Conservation (phyloP, 768 basidiomycete genomes). For the Lepiota brunneoincarnata region DNA sequence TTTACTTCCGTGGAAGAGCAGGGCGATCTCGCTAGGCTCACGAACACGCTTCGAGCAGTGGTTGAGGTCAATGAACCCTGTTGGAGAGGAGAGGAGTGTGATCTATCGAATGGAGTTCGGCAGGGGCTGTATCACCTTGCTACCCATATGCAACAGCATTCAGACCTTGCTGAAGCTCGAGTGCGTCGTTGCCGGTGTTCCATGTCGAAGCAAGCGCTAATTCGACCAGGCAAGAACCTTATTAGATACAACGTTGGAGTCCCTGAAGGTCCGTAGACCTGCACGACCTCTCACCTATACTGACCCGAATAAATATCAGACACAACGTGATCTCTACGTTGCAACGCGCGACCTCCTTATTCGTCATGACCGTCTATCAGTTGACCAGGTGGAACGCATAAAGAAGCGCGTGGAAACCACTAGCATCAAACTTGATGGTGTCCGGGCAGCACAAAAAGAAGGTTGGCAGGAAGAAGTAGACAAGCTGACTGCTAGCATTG, state of each 20-base stretch:
- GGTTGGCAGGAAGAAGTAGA: conserved; percentile 89
- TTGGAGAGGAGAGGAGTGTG: conserved; percentile 83
- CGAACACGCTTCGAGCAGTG: conserved; percentile 77
- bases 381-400: conserved; percentile 85
- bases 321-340: conserved; percentile 79
- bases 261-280: conserved; percentile 57
- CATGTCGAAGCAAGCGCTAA: background rate
- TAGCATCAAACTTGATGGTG: conserved; percentile 71
- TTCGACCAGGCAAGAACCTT: conserved; percentile 55
- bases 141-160: conserved; percentile 63
- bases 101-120: conserved; percentile 74
- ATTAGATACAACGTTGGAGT: conserved; percentile 69
- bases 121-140: conserved; percentile 68
- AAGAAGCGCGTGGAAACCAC: conserved; percentile 82
- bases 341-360: conserved; percentile 85
- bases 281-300: background rate
- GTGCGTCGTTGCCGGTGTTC: conserved; percentile 36
- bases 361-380: conserved; percentile 84
- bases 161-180: conserved; percentile 71
- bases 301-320: conserved; percentile 4
- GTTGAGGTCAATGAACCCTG: conserved; percentile 77
- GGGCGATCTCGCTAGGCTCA: conserved; percentile 81
- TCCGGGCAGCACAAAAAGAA: conserved; percentile 69
- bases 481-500: conserved; percentile 63
- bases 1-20: conserved; percentile 35